These are phyloP conservation scores for Cordyceps sp. DNA, from an alignment of 2,329 filamentous ascomycete genomes.

Conservation along the genomic window DNA sequence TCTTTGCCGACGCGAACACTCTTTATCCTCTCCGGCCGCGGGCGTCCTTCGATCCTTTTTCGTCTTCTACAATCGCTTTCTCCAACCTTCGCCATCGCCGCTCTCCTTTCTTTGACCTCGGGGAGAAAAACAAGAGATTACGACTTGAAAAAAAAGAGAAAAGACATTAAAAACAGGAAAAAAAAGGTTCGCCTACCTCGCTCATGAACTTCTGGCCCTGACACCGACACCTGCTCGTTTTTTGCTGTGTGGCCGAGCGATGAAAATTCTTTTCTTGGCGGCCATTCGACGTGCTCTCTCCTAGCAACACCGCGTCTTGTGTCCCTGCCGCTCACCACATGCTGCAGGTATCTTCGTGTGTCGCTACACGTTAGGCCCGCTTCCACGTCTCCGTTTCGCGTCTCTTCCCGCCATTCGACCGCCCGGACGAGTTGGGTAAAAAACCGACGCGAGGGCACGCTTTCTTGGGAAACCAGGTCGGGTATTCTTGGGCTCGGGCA, in stretches of 20 bases:
- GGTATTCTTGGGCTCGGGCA: conserved; percentile 6
- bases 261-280: neutral
- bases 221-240: neutral
- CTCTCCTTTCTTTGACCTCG: neutral
- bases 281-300: neutral
- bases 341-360: too few relatives aligned
- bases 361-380: too few relatives aligned
- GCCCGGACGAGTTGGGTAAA: too few relatives aligned
- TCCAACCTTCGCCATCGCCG: neutral
- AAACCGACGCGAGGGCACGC: neutral
- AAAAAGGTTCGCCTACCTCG: conserved; percentile 1
- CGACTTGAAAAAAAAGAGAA: neutral
- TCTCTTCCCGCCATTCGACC: too few relatives aligned
- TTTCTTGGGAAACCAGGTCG: neutral
- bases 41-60: conserved; percentile 34
- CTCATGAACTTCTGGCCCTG: neutral
- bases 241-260: neutral
- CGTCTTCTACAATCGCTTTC: conserved; percentile 18
- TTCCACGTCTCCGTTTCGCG: too few relatives aligned
- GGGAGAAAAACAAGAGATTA: too few relatives aligned
- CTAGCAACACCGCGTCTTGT: neutral
- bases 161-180: neutral
- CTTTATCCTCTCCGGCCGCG: conserved; percentile 31
- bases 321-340: too few relatives aligned
- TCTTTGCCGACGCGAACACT: conserved; percentile 18